phyloP scores from a whole-genome alignment of 169 alveolate species.

The Babesia gibsoni region DNA sequence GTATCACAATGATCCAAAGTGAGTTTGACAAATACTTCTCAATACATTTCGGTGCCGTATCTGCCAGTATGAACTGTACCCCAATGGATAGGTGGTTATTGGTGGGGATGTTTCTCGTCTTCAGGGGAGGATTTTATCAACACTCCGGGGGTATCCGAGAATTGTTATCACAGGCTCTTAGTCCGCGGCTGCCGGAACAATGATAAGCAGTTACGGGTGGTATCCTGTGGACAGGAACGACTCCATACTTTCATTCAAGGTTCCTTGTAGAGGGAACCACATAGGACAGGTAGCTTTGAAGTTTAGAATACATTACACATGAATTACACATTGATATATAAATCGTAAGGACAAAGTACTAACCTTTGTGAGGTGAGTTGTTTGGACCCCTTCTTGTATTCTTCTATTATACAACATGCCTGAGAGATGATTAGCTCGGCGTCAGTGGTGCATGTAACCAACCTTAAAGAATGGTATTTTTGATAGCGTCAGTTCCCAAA shows the following conservation, averaged over 20 bases:
- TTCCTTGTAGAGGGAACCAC: too few relatives aligned
- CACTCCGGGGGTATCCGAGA: slow-evolving; percentile 37
- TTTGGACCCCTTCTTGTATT: background rate
- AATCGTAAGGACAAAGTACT: background rate
- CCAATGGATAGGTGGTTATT: too few relatives aligned
- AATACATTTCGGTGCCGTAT: too few relatives aligned
- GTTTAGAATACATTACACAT: too few relatives aligned
- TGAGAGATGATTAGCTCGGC: background rate
- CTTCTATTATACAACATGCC: slow-evolving; percentile 31
- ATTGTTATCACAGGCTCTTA: slow-evolving; percentile 62
- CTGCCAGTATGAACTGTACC: too few relatives aligned
- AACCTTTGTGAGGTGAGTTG: background rate
- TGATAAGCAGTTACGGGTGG: slow-evolving; percentile 60
- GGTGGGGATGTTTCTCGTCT: slow-evolving; percentile 22
- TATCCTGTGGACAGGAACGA: slow-evolving; percentile 54
- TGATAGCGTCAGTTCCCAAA: slow-evolving; percentile 77
- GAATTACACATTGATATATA: background rate
- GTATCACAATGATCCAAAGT: too few relatives aligned
- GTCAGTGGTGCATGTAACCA: background rate
- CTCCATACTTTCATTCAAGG: too few relatives aligned
- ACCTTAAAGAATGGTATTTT: slow-evolving; percentile 73
- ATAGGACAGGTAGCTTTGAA: too few relatives aligned
- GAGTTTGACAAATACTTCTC: too few relatives aligned
- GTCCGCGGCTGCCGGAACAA: slow-evolving; percentile 51
- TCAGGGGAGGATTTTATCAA: slow-evolving; percentile 18